phyloP scores from a whole-genome alignment of 2,329 filamentous ascomycete species.

The Aspergillus felis region DNA sequence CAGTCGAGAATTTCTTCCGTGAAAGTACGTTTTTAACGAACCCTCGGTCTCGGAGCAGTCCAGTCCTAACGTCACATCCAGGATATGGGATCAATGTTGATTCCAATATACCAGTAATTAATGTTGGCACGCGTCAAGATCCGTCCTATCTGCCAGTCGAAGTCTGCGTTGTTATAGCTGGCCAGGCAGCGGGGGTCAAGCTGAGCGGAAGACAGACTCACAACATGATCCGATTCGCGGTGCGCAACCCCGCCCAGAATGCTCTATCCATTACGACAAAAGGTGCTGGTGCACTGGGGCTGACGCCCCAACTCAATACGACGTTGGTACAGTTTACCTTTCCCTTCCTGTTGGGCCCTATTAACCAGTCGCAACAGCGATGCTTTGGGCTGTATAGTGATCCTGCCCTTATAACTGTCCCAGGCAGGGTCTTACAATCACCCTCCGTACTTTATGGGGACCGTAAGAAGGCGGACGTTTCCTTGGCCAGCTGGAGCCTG shows the following conservation, averaged over 20 bases:
- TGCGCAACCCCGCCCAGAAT: slow-evolving; percentile 63
- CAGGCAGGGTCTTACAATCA: too few relatives aligned
- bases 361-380: too few relatives aligned
- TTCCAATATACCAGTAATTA: slow-evolving; percentile 57
- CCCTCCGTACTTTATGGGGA: too few relatives aligned
- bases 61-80: slow-evolving; percentile 16
- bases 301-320: slow-evolving; percentile 44
- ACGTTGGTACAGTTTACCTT: too few relatives aligned
- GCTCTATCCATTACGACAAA: slow-evolving; percentile 60
- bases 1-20: slow-evolving; percentile 51
- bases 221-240: slow-evolving; percentile 69
- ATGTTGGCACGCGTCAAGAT: slow-evolving; percentile 56
- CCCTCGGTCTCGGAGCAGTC: not conserved
- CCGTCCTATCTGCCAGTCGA: slow-evolving; percentile 66
- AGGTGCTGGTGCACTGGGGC: slow-evolving; percentile 53
- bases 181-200: slow-evolving; percentile 60
- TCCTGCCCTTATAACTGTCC: slow-evolving; percentile 39
- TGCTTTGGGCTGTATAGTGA: too few relatives aligned
- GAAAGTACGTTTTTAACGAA: slow-evolving; percentile 22
- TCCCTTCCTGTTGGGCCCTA: too few relatives aligned
- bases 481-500: slow-evolving; percentile 68
- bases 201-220: slow-evolving; percentile 59
- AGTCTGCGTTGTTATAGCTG: slow-evolving; percentile 59
- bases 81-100: slow-evolving; percentile 36
- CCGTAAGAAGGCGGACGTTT: slow-evolving; percentile 6